Evolutionary conservation across 2,329 filamentous ascomycete genomes (phyloP), one percentile per base, ranked within the genome.

Genomic region (Chrysosporium queenslandicum): DNA sequence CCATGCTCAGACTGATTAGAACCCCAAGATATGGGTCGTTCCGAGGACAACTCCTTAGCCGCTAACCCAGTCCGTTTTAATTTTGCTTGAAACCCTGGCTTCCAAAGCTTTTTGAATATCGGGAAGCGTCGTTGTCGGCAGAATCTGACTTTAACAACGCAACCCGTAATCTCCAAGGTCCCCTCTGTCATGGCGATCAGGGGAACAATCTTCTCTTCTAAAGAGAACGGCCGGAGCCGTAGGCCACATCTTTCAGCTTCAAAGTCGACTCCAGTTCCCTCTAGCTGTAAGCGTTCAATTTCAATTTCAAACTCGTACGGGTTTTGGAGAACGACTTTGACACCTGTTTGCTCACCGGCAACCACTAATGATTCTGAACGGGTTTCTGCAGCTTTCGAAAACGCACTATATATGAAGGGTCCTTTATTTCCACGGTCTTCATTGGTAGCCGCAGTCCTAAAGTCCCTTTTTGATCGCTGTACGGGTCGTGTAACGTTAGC

Each of bases 391-490:
- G 83, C 64, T 67, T 89, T 88, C 18, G 89, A 71, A 62, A 96
- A 97, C 0, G 92, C 88, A 62, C 96, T 96, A 65, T 97, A 94
- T 53, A 98, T 86, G 60, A 98, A 95, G 0, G 92, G 92, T 56
- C 92, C 88, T 49, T 49, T 53, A 7, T 41, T 43, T 7, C 46
- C 47, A 53, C 68, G 62, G 49, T 70, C 70, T 37, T 72, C 65
- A 39, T 65, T 64, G 6, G 65, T 64, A 9, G 67, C 67, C 11
- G 69, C 69, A 8, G 71, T 66, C 42, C 74, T 70, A 36, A 80
- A 63, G 55, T 80, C 77, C 34, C 68, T 71, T 53, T 70, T 74
- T 16, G 70, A 73, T 61, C 89, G 86, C 4, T 83, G 76, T 48
- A 87, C 77, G 0, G 87, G 83, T 14, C 77, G 77, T 58, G 79